Conservation (phyloP, 805 yeast species). For the Candida pini region DNA sequence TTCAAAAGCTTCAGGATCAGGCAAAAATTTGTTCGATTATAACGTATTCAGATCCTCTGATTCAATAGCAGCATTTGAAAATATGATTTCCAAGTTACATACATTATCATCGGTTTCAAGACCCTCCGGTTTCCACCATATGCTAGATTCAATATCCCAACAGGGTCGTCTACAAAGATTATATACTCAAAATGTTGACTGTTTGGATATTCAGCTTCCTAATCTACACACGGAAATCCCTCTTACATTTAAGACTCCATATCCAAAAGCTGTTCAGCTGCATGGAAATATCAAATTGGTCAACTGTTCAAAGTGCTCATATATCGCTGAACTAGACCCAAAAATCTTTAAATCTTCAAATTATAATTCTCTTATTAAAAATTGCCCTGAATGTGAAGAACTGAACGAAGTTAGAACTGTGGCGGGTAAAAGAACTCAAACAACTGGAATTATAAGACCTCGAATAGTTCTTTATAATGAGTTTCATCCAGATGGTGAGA, state of each 20-base stretch:
- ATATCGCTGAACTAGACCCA: slow-evolving; percentile 48
- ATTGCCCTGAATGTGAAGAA: slow-evolving; percentile 62
- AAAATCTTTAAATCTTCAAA: slow-evolving; percentile 38
- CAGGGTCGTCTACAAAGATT: slow-evolving; percentile 64
- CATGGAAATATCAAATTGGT: slow-evolving; percentile 77
- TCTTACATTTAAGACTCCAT: slow-evolving; percentile 28
- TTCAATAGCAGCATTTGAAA: slow-evolving; percentile 61
- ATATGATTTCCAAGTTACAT: slow-evolving; percentile 63
- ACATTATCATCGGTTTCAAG: slow-evolving; percentile 45
- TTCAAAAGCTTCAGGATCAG: slow-evolving; percentile 35
- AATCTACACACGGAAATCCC: slow-evolving; percentile 46
- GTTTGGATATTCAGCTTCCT: slow-evolving; percentile 59
- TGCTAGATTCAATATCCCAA: slow-evolving; percentile 52
- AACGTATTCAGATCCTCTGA: slow-evolving; percentile 63
- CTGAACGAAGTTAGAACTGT: slow-evolving; percentile 47
- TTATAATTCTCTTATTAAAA: slow-evolving; percentile 40
- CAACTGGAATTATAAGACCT: slow-evolving; percentile 57
- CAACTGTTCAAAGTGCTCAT: slow-evolving; percentile 72
- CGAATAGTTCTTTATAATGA: slow-evolving; percentile 69
- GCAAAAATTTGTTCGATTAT: slow-evolving; percentile 67
- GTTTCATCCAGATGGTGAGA: slow-evolving; percentile 81
- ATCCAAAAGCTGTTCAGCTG: slow-evolving; percentile 65
- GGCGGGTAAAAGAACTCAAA: slow-evolving; percentile 63
- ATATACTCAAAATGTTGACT: slow-evolving; percentile 87
- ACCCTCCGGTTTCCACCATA: slow-evolving; percentile 72